Base-by-base conservation (phyloP, 2,329 filamentous ascomycete species). In the Ophiostoma populinum region DNA sequence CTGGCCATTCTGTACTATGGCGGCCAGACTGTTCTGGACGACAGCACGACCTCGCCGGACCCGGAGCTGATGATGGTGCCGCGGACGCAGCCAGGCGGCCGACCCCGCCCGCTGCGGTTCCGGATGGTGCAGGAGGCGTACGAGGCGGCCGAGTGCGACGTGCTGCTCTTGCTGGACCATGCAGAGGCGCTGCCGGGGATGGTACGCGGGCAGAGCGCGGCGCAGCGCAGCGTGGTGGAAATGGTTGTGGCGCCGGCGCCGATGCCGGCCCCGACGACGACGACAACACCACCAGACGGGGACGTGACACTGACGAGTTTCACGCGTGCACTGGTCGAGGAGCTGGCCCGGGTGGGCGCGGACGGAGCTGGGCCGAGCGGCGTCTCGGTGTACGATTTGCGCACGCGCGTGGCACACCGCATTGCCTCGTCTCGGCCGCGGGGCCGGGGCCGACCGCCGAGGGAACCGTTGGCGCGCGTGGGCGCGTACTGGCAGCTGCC, bases 1-100 rank as follows among this genome's bases (percentile, higher is more conserved):
- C 35, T 46, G 5, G 37, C 43, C 31, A 42, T 46, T 10, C 18
- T 46, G 2, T 43, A 45, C 35, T 46, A 45, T 11, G 36, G 40
- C 25, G 44, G 44, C 18, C 34, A 39, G 9, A n/a, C n/a, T n/a
- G n/a, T n/a, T n/a, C n/a, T n/a, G n/a, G n/a, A n/a, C n/a, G n/a
- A n/a, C n/a, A n/a, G n/a, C n/a, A n/a, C n/a, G n/a, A n/a, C n/a
- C n/a, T n/a, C n/a, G n/a, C n/a, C n/a, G n/a, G n/a, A n/a, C n/a
- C n/a, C n/a, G n/a, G n/a, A n/a, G n/a, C n/a, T n/a, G n/a, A n/a
- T n/a, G n/a, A n/a, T n/a, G n/a, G n/a, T n/a, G n/a, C n/a, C n/a
- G n/a, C n/a, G n/a, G n/a, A n/a, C n/a, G n/a, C n/a, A n/a, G n/a
- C n/a, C n/a, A n/a, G n/a, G n/a, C n/a, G n/a, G n/a, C n/a, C n/a